Conservation (phyloP, 176 grass and related monocot genomes). For the Musa acuminata region DNA sequence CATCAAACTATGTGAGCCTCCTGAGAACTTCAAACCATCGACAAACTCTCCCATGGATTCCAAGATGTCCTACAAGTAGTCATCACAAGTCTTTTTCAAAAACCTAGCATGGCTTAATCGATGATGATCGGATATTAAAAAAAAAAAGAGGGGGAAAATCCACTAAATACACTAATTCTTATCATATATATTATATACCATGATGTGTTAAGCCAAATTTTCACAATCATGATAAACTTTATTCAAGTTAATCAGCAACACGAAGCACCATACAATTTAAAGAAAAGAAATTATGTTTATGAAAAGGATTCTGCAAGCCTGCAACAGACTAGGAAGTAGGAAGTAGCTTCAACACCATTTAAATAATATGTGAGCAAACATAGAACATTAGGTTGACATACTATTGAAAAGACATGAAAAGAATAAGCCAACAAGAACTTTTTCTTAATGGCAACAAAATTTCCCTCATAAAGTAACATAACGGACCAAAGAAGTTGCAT, state of each 20-base stretch:
- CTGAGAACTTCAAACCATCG: slow-evolving; percentile 81
- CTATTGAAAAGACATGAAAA: too few relatives aligned
- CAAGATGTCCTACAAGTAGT: slow-evolving; percentile 46
- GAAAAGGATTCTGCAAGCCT: too few relatives aligned
- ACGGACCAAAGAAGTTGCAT: too few relatives aligned
- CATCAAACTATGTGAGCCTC: slow-evolving; percentile 84
- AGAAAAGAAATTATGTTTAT: too few relatives aligned
- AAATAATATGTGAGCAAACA: too few relatives aligned
- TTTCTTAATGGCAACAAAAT: too few relatives aligned
- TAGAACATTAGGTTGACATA: too few relatives aligned
- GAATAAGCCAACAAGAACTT: too few relatives aligned
- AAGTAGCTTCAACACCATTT: too few relatives aligned
- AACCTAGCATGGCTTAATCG: background rate
- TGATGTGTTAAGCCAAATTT: background rate
- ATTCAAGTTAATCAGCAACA: background rate
- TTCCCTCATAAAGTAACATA: too few relatives aligned
- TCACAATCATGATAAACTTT: background rate
- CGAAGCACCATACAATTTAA: too few relatives aligned
- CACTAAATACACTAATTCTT: background rate
- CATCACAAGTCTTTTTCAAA: background rate
- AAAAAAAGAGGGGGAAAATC: background rate
- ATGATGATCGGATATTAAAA: background rate
- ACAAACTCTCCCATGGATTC: slow-evolving; percentile 57
- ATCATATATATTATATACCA: background rate
- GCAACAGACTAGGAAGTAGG: too few relatives aligned